Evolutionary conservation across 2,329 filamentous ascomycete genomes (phyloP).

Genomic region (Nigrospora oryzae): DNA sequence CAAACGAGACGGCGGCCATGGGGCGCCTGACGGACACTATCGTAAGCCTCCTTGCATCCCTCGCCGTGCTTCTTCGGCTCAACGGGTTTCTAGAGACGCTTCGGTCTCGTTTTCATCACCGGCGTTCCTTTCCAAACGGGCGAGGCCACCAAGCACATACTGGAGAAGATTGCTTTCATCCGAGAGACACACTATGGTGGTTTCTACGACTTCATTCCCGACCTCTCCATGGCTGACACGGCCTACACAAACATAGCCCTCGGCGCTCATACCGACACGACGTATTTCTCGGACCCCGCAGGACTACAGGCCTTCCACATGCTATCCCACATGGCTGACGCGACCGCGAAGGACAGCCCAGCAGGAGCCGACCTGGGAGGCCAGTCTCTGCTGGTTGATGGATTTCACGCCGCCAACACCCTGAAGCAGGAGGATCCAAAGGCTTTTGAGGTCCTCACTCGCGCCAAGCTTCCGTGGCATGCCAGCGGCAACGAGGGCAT

Average conservation of each 20-base stretch:
- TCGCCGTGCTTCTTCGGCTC: not conserved
- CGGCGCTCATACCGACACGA: conserved; percentile 84
- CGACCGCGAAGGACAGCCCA: conserved; percentile 5
- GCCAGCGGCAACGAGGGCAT: conserved; percentile 85
- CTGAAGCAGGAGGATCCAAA: conserved; percentile 44
- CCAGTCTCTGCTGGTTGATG: conserved; percentile 75
- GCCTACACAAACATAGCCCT: conserved; percentile 84
- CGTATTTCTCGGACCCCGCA: conserved; percentile 89
- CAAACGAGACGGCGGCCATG: conserved; percentile 41
- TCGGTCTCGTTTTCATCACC: conserved; percentile 73
- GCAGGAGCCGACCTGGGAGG: conserved; percentile 47
- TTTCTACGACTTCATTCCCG: conserved; percentile 75
- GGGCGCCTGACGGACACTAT: conserved; percentile 57
- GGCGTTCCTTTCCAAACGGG: conserved; percentile 57
- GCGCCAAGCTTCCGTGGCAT: conserved; percentile 61
- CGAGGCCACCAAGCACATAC: conserved; percentile 62
- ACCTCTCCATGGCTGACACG: conserved; percentile 80
- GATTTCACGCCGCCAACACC: conserved; percentile 62
- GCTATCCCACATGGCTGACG: conserved; percentile 54
- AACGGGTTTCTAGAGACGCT: conserved; percentile 39
- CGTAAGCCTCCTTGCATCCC: conserved; percentile 18
- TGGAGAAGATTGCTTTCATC: conserved; percentile 79
- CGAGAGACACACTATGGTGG: conserved; percentile 84
- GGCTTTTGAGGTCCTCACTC: conserved; percentile 50
- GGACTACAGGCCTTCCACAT: conserved; percentile 91